phyloP scores from a whole-genome alignment of 1,139 yeast species.

The Yamadazyma triangularis region DNA sequence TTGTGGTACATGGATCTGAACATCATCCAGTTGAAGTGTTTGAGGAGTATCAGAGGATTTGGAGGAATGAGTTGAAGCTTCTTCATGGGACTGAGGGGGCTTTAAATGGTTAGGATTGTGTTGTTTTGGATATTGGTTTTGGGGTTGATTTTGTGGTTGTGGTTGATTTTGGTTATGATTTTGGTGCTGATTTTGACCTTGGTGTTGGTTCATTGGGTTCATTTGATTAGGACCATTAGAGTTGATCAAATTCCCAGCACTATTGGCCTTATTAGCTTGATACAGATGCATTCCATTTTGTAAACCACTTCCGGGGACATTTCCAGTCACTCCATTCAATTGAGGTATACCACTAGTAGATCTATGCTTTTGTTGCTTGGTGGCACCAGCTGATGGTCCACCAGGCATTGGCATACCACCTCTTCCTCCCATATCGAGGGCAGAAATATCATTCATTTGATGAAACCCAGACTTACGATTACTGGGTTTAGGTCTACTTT shows the following conservation, averaged over 20 bases:
- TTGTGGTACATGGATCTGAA: constrained; percentile 8
- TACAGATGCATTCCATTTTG: background rate
- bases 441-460: constrained; percentile 26
- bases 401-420: constrained; percentile 47
- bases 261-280: constrained; percentile 7
- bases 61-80: constrained; percentile 25
- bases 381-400: constrained; percentile 6
- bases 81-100: constrained; percentile 24
- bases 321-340: constrained; percentile 2
- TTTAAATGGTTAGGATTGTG: constrained; percentile 18
- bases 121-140: constrained; percentile 3
- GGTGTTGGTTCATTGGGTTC: constrained; percentile 5
- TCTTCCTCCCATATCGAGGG: constrained; percentile 45
- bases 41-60: constrained; percentile 24
- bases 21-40: constrained; percentile 18
- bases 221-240: constrained; percentile 6
- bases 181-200: constrained; percentile 4
- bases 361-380: constrained; percentile 9
- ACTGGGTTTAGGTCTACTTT: constrained; percentile 15
- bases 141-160: background rate
- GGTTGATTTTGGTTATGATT: constrained; percentile 6
- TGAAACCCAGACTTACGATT: constrained; percentile 38
- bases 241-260: constrained; percentile 9
- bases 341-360: constrained; percentile 11
- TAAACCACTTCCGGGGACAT: background rate